Base-by-base conservation (phyloP, 163 green algal genomes). In the Botryococcus braunii region DNA sequence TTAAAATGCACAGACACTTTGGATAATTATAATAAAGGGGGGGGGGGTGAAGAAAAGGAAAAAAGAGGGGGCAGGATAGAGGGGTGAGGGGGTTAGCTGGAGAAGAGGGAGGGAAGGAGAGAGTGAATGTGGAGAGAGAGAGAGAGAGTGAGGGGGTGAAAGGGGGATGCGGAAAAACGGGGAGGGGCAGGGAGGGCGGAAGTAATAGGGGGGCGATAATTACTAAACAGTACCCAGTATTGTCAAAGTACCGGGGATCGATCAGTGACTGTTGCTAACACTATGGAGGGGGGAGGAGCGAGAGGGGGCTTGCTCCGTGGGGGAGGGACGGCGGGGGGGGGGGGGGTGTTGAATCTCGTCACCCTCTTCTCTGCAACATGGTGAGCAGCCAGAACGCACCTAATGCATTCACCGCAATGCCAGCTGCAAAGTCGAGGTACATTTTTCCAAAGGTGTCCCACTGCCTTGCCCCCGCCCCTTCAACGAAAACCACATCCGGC, bases 331-430 rank as follows among this genome's bases (percentile, higher is more conserved):
- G 13, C 13, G 13, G 13, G 13, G 43, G 35, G 35, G 38, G 9
- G 25, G 5, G 35, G 23, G 8, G 2, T 36, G n/a, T n/a, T n/a
- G n/a, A n/a, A n/a, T n/a, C n/a, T n/a, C n/a, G n/a, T n/a, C n/a
- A n/a, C n/a, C n/a, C n/a, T n/a, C n/a, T n/a, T n/a, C n/a, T n/a
- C n/a, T n/a, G n/a, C n/a, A 43, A 32, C 13, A 25, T 5, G 21
- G 52, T 32, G 46, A 27, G 6, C 35, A 67, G 62, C 85, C 77
- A 25, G 72, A 9, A 11, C 66, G 43, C 55, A 81, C 80, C 95
- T 46, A 99, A 82, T 0, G 84, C 82, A 65, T 99, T 99, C 27
- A 99, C 95, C 13, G 95, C 95, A 72, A 99, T 99, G 47, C 95
- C 95, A 6, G 86, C 86, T 25, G 89, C 79, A 75, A 99, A 95